Evolutionary conservation across 371 early-diverging fungal species (phyloP), one percentile per base, ranked within the genome.

Genomic region (Mucor saturninus): DNA sequence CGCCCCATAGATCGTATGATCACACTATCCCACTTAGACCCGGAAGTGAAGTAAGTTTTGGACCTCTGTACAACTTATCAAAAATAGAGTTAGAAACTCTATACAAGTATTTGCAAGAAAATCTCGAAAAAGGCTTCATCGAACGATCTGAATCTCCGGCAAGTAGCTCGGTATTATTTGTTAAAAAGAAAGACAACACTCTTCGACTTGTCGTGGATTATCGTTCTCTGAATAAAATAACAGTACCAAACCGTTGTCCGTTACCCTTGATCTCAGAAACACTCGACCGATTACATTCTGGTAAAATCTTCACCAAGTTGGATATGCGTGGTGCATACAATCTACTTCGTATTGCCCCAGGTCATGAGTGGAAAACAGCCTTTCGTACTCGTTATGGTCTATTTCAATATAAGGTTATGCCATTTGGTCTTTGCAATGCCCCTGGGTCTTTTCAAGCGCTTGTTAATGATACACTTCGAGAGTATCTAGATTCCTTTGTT

Each of bases 81-180:
- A 8, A 46, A 26, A 10, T 37, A 4, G 58, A 57, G 26, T 10
- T 57, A 2, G 11, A 56, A 3, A 31, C 28, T 0, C n/a, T 56
- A 15, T 31, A 57, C 11, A 10, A 46, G 21, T 57, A 57, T 35
- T 5, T 57, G 7, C 38, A 35, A 38, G 54, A 54, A 6, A 54
- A 54, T 32, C 52, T 73, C 5, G 57, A 29, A 0, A 68, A 68
- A 50, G 79, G 75, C 1, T 81, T 73, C 40, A 84, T 84, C 14
- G 46, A 61, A 10, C 73, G 68, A 0, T 80, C 80, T 1, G 61
- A 53, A 15, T 82, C 83, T 2, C 81, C 84, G 4, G 67, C 69
- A 43, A 84, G 78, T 2, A 74, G 82, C 5, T 85, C 85, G 0
- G 62, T 81, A 3, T 65, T 85, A 5, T 84, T 85, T 67, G 83